A percentile compares a stretch with the other conserved stretches of the same genome.
phyloP scores from a whole-genome alignment of 73 alveolate genomes.

The Blepharisma japonicum region DNA sequence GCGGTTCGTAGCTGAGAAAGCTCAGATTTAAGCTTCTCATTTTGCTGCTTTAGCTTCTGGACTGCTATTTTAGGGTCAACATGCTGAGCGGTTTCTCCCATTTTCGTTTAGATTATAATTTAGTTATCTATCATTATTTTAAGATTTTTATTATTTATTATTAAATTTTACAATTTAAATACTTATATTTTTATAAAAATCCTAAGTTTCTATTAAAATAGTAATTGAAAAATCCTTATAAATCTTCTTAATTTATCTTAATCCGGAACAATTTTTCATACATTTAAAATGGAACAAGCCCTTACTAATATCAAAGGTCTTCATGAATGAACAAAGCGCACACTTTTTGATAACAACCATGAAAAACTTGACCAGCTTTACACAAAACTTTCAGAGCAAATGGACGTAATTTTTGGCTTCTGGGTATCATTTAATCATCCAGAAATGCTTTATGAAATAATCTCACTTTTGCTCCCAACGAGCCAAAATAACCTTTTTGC shows the following conservation, averaged over 20 bases:
- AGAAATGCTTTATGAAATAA: background rate
- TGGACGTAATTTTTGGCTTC: background rate
- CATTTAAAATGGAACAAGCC: too few species aligned
- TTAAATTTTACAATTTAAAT: too few species aligned
- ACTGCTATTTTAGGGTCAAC: conserved; percentile 26
- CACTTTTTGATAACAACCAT: background rate
- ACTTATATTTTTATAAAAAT: too few species aligned
- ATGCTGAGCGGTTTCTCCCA: background rate
- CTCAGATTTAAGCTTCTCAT: conserved; percentile 19
- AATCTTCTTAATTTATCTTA: too few species aligned
- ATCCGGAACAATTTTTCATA: too few species aligned
- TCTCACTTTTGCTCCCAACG: background rate
- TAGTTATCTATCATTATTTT: too few species aligned
- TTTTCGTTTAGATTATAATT: too few species aligned
- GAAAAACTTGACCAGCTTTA: background rate
- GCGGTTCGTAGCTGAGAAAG: background rate
- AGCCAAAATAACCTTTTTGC: background rate
- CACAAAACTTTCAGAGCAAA: conserved; percentile 24
- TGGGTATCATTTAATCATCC: background rate
- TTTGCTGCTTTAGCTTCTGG: conserved; percentile 22
- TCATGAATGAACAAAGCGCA: background rate
- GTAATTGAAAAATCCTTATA: too few species aligned
- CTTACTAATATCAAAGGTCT: too few species aligned
- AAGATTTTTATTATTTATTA: too few species aligned
- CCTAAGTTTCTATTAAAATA: too few species aligned